phyloP scores from a whole-genome alignment of 164 flowering plant species.

The Aristolochia californica region DNA sequence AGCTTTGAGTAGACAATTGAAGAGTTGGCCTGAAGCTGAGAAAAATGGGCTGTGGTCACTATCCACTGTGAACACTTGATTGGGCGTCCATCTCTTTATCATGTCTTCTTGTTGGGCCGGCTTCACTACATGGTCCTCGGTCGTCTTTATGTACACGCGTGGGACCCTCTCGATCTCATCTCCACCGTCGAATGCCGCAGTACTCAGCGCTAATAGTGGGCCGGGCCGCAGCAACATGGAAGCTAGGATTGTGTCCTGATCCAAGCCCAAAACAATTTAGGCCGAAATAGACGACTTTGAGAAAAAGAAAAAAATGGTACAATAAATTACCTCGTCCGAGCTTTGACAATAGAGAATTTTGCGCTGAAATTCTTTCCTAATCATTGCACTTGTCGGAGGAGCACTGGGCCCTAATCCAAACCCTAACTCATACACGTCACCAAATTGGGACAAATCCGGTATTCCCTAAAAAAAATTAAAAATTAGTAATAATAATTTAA shows the following conservation, averaged over 20 bases:
- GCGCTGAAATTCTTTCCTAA: constrained; percentile 47
- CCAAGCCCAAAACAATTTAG: neutral
- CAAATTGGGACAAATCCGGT: constrained; percentile 46
- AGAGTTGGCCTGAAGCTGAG: constrained; percentile 50
- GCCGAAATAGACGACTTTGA: neutral
- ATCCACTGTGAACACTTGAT: constrained; percentile 40
- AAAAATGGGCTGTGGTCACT: constrained; percentile 82
- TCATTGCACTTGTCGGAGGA: constrained; percentile 51
- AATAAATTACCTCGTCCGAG: constrained; percentile 51
- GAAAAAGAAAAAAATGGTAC: neutral
- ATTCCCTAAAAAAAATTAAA: constrained; percentile 32
- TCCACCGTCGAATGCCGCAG: constrained; percentile 28
- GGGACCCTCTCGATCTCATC: constrained; percentile 24
- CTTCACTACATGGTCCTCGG: constrained; percentile 36
- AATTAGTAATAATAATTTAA: neutral
- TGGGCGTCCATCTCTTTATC: constrained; percentile 68
- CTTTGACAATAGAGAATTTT: constrained; percentile 44
- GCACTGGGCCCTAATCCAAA: constrained; percentile 45
- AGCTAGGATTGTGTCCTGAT: constrained; percentile 59
- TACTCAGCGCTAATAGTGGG: constrained; percentile 36
- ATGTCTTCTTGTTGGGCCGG: constrained; percentile 59
- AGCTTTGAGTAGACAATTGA: constrained; percentile 46
- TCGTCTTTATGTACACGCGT: constrained; percentile 56
- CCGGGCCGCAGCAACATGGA: constrained; percentile 61
- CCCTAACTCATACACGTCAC: constrained; percentile 37